Percentiles rank a stretch among this genome's conserved stretches.
phyloP scores from a whole-genome alignment of 768 basidiomycete species.

The Russula olivacea region DNA sequence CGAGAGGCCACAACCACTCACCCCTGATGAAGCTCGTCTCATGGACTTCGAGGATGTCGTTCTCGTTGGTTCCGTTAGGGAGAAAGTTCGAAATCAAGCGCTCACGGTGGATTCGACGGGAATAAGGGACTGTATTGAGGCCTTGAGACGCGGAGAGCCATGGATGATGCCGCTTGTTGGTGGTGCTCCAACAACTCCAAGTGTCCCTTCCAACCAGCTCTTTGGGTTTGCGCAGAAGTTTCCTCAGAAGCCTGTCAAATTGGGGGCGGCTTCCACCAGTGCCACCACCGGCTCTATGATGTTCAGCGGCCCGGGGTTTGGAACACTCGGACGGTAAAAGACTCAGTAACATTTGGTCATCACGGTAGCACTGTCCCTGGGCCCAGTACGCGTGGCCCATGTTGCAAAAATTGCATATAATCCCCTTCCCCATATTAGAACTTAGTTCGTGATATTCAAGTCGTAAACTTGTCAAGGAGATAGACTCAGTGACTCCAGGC shows the following conservation, averaged over 20 bases:
- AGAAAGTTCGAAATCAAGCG: constrained; percentile 3
- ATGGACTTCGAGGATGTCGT: constrained; percentile 15
- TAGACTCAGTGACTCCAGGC: neutral
- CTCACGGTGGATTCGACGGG: neutral
- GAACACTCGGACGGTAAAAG: too few relatives aligned
- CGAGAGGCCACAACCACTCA: constrained; percentile 12
- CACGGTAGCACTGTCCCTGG: neutral
- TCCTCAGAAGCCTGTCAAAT: too few relatives aligned
- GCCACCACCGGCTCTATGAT: too few relatives aligned
- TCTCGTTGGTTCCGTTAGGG: constrained; percentile 15
- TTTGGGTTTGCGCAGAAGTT: too few relatives aligned
- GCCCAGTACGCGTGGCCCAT: neutral
- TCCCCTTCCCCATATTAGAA: neutral
- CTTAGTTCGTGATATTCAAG: neutral
- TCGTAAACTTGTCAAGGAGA: neutral
- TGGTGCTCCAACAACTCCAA: too few relatives aligned
- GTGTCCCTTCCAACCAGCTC: too few relatives aligned
- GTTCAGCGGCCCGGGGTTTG: neutral
- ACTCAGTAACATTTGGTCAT: neutral
- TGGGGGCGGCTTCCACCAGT: too few relatives aligned
- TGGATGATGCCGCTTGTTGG: neutral
- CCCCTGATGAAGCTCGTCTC: constrained; percentile 12
- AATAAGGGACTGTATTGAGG: constrained; percentile 2
- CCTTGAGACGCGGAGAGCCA: neutral
- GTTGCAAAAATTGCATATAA: neutral